These are phyloP conservation scores for Gaeumannomyces tritici DNA, from an alignment of 2,329 filamentous ascomycete genomes.

Conservation along the genomic window DNA sequence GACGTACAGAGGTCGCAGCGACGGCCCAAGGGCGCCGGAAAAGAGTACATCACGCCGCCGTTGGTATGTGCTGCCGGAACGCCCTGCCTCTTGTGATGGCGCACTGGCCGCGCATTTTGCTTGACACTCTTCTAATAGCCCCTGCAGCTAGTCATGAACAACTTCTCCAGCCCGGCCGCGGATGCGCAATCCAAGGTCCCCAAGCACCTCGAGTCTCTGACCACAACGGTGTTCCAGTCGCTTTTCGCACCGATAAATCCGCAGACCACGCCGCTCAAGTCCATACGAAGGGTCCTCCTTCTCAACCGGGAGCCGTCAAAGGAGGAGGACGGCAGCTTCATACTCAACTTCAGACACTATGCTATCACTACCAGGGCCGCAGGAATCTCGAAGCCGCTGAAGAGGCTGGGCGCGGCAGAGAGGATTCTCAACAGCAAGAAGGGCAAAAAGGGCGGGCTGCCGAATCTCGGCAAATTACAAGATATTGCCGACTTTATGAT, in stretches of 20 bases:
- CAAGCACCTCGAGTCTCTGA: slow-evolving; percentile 85
- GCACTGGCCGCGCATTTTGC: background rate
- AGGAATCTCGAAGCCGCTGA: slow-evolving; percentile 74
- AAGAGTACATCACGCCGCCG: slow-evolving; percentile 78
- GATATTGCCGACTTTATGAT: slow-evolving; percentile 95
- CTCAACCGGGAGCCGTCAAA: slow-evolving; percentile 66
- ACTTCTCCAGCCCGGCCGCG: slow-evolving; percentile 62
- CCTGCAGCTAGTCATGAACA: slow-evolving; percentile 86
- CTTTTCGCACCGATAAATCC: slow-evolving; percentile 95
- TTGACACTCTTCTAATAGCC: background rate
- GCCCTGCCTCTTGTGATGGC: background rate
- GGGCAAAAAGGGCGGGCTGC: slow-evolving; percentile 61
- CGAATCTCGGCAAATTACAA: slow-evolving; percentile 81
- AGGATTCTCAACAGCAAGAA: slow-evolving; percentile 56
- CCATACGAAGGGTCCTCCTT: slow-evolving; percentile 85
- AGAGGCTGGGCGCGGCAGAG: slow-evolving; percentile 77
- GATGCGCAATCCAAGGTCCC: slow-evolving; percentile 64
- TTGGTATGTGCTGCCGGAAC: slow-evolving; percentile 40
- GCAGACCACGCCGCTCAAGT: slow-evolving; percentile 76
- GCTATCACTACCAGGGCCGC: slow-evolving; percentile 84
- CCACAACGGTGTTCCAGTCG: slow-evolving; percentile 91
- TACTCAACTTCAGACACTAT: slow-evolving; percentile 85
- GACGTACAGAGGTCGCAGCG: slow-evolving; percentile 79
- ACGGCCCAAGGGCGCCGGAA: slow-evolving; percentile 71
- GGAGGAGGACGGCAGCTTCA: slow-evolving; percentile 59